phyloP scores from a whole-genome alignment of 2,329 filamentous ascomycete species.

The Gnomoniopsis sp. region DNA sequence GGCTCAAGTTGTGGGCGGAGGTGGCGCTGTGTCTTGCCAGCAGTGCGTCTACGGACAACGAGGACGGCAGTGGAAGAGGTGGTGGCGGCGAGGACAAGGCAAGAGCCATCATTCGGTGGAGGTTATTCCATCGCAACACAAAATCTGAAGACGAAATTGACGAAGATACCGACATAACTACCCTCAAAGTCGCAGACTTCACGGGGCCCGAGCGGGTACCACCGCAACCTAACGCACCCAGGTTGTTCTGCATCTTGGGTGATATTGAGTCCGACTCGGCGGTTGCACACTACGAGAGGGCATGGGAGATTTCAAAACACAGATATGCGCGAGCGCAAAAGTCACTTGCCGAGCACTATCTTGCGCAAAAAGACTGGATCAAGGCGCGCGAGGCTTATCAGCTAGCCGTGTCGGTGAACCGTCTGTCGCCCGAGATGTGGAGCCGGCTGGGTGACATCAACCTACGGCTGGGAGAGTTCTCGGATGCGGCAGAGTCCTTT shows the following conservation, averaged over 20 bases:
- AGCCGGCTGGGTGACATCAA: slow-evolving; percentile 85
- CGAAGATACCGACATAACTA: slow-evolving; percentile 52
- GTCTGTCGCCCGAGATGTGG: slow-evolving; percentile 81
- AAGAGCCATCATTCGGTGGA: slow-evolving; percentile 68
- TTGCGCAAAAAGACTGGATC: slow-evolving; percentile 61
- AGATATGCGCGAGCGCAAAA: slow-evolving; percentile 85
- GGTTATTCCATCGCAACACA: slow-evolving; percentile 68
- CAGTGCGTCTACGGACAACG: slow-evolving; percentile 57
- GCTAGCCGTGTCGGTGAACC: slow-evolving; percentile 73
- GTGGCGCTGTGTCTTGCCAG: slow-evolving; percentile 83
- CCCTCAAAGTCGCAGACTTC: slow-evolving; percentile 52
- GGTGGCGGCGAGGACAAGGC: slow-evolving; percentile 74
- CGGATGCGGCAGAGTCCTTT: slow-evolving; percentile 79
- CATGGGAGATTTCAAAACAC: slow-evolving; percentile 79
- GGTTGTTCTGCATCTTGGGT: slow-evolving; percentile 89
- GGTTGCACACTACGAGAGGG: slow-evolving; percentile 69
- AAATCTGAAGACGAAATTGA: slow-evolving; percentile 41
- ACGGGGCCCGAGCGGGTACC: slow-evolving; percentile 65
- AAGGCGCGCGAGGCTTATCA: slow-evolving; percentile 75
- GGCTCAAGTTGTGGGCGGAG: slow-evolving; percentile 90
- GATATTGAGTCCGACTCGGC: slow-evolving; percentile 74
- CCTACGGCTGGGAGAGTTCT: slow-evolving; percentile 72
- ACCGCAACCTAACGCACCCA: slow-evolving; percentile 75
- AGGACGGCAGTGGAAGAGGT: slow-evolving; percentile 52
- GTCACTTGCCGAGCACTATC: slow-evolving; percentile 76